Evolutionary conservation across 2,329 filamentous ascomycete species (phyloP), one percentile per base, ranked within the genome.

Genomic region (Calonectria honghensis): DNA sequence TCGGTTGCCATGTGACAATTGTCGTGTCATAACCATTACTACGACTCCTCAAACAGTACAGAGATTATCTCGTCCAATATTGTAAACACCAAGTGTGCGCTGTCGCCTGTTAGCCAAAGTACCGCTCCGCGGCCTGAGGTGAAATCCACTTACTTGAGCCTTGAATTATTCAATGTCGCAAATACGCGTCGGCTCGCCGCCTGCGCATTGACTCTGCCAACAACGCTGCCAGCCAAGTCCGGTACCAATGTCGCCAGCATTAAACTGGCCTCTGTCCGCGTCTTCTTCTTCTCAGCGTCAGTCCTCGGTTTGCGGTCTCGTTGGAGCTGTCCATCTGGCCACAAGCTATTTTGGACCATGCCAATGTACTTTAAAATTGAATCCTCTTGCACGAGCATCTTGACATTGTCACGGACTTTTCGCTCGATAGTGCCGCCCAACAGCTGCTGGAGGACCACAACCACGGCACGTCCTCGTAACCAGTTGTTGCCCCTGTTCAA

Each of bases 401-500:
- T 93, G 52, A 96, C 93, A 69, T 93, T 94, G 74, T 99, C 97
- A 27, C 97, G 93, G 37, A 98, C 94, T 85, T 98, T 98, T 74
- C 96, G 93, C 86, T 99, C 97, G 76, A 99, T 97, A 0, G 97
- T 98, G 29, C 97, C 96, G 18, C 97, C 97, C 1, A 99, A 92
- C 7, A 99, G 91, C 84, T 99, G 97, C 82, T 99, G 97, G 27
- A 99, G 89, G 3, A 99, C 96, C 13, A 99, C 96, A 6, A 99
- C 96, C 1, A 98, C 97, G 0, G 97, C 97, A 29, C 97, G 93
- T 0, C 97, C 97, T 51, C 97, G 94, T 5, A 99, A 91, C 97
- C 97, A 99, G 84, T 98, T 98, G 85, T 97, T 98, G 51, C 96
- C 96, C 75, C 94, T 93, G 84, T 98, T 98, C 50, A 99, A 90